Evolutionary conservation across 305 asterid species (phyloP).

Genomic region (Fraxinus dipetala): DNA sequence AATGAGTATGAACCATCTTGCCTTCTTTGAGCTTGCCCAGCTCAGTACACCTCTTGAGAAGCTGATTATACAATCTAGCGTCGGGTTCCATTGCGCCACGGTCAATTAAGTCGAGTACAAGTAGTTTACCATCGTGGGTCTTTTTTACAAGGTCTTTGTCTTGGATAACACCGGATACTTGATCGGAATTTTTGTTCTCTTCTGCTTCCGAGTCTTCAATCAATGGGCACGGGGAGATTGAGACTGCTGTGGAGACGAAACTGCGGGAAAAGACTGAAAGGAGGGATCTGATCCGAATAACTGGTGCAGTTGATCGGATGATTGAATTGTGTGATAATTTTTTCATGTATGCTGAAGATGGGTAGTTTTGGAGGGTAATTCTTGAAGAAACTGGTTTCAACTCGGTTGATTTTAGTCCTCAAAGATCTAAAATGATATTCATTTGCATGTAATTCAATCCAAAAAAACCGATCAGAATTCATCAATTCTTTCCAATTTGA

Average conservation of each 20-base stretch:
- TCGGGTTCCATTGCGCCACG: conserved; percentile 50
- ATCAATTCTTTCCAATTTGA: background rate
- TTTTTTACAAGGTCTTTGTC: conserved; percentile 52
- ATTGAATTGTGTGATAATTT: background rate
- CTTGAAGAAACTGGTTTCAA: conserved; percentile 7
- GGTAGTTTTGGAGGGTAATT: conserved; percentile 5
- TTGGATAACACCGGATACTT: conserved; percentile 41
- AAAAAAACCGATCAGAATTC: background rate
- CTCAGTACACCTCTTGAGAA: conserved; percentile 63
- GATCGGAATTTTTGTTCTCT: conserved; percentile 11
- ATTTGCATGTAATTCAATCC: background rate
- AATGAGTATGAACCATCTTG: conserved; percentile 52
- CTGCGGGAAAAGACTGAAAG: conserved; percentile 11
- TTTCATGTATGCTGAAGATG: conserved; percentile 3
- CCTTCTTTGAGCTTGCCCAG: conserved; percentile 56
- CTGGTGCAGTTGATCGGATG: background rate
- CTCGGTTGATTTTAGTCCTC: background rate
- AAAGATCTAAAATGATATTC: background rate
- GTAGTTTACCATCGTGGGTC: conserved; percentile 50
- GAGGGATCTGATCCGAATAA: conserved; percentile 15
- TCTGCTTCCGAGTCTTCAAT: conserved; percentile 28
- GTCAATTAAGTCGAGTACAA: conserved; percentile 58
- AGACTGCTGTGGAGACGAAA: conserved; percentile 30
- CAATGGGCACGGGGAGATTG: background rate
- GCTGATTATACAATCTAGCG: conserved; percentile 48